A percentile compares a stretch with the other conserved stretches of the same genome.
These are phyloP conservation scores for Parathielavia appendiculata DNA, from an alignment of 495 filamentous ascomycete species.

Conservation along the genomic window DNA sequence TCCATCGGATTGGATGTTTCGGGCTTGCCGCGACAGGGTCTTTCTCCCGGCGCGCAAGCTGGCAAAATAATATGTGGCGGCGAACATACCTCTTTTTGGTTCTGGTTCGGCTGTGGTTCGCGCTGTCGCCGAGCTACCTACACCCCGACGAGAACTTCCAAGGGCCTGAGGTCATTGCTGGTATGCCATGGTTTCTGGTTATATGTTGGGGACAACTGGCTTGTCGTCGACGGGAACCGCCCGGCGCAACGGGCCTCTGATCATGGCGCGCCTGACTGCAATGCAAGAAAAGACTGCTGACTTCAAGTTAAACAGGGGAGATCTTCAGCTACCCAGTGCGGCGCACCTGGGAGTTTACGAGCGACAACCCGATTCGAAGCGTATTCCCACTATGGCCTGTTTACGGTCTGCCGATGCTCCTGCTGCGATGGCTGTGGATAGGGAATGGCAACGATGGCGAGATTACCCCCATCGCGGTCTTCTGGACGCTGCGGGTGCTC, in stretches of 20 bases:
- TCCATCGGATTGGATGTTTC: constrained; percentile 17
- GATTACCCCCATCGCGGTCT: constrained; percentile 67
- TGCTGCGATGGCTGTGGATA: constrained; percentile 81
- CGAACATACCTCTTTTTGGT: constrained; percentile 80
- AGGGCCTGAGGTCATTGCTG: constrained; percentile 92
- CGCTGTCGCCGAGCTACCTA: constrained; percentile 88
- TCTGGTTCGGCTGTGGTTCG: constrained; percentile 87
- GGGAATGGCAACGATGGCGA: constrained; percentile 53
- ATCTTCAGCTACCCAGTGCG: constrained; percentile 83
- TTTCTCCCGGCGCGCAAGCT: constrained; percentile 4
- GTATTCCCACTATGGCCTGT: constrained; percentile 92
- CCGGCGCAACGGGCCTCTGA: neutral
- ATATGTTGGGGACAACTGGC: neutral
- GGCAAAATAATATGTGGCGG: constrained; percentile 68
- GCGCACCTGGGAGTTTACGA: constrained; percentile 92
- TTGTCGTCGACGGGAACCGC: neutral
- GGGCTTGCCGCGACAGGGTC: constrained; percentile 10
- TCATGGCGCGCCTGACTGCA: neutral
- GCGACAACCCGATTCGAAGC: constrained; percentile 78
- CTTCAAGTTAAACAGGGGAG: constrained; percentile 54
- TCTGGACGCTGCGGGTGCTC: constrained; percentile 76
- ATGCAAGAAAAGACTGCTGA: constrained; percentile 1
- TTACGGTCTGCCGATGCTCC: constrained; percentile 86
- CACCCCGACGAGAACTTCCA: constrained; percentile 99
- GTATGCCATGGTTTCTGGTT: constrained; percentile 50